Percentiles rank a stretch among this genome's conserved stretches.
These are phyloP conservation scores for Podospora pseudopauciseta DNA, from an alignment of 495 filamentous ascomycete genomes.

Conservation along the genomic window DNA sequence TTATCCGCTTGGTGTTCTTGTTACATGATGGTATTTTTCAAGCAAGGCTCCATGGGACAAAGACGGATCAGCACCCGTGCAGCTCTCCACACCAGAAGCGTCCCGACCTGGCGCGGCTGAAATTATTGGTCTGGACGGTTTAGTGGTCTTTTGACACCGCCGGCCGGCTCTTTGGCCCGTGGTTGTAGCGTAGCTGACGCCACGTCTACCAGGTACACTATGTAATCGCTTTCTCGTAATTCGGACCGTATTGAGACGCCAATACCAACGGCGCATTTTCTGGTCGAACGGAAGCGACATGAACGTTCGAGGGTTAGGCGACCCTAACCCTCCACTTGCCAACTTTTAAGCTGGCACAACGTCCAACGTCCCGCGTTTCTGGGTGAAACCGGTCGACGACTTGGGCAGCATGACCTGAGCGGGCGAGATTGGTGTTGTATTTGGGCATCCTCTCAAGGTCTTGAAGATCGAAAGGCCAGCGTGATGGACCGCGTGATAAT, in stretches of 20 bases:
- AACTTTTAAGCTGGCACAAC: background rate
- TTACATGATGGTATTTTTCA: background rate
- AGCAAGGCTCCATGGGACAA: background rate
- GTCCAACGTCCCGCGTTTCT: background rate
- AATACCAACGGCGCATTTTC: background rate
- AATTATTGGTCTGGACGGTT: background rate
- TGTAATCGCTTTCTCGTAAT: no score
- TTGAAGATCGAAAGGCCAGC: background rate
- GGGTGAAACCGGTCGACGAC: no score
- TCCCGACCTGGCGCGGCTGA: background rate
- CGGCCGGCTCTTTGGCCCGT: background rate
- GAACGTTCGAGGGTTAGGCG: background rate
- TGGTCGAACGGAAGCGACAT: background rate
- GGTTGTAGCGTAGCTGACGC: no score
- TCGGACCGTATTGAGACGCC: no score
- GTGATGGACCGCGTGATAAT: slow-evolving; percentile 3
- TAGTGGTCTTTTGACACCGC: background rate
- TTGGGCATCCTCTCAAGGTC: background rate
- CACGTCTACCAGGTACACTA: no score
- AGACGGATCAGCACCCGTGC: background rate
- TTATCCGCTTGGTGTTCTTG: background rate
- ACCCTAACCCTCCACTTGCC: background rate
- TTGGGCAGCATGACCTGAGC: background rate
- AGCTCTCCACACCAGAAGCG: background rate
- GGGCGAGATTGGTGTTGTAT: background rate